A percentile compares a stretch with the other conserved stretches of the same genome.
These are phyloP conservation scores for Aspergillus texensis DNA, from an alignment of 2,329 filamentous ascomycete species.

Conservation along the genomic window DNA sequence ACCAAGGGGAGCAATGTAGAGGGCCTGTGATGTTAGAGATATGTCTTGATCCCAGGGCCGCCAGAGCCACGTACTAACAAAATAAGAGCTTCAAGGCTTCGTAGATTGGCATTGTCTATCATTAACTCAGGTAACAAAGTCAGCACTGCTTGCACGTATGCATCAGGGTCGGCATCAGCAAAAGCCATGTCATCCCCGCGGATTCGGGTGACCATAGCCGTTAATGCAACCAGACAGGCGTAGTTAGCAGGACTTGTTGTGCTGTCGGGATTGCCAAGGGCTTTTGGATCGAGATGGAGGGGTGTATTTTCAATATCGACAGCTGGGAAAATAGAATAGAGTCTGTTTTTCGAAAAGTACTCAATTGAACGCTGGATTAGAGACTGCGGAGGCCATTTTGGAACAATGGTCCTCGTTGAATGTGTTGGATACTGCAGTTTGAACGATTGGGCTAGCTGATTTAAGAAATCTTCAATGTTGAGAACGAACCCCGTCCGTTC, in stretches of 20 bases:
- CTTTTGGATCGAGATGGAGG: conserved; percentile 2
- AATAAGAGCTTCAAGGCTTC: conserved; percentile 22
- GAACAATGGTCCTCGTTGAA: conserved; percentile 5
- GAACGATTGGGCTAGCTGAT: conserved; percentile 18
- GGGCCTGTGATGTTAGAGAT: conserved; percentile 12
- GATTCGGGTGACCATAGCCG: conserved; percentile 28
- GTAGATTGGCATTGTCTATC: conserved; percentile 22
- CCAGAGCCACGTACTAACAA: conserved; percentile 21
- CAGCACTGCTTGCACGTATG: conserved; percentile 25
- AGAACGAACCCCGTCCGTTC: conserved; percentile 20
- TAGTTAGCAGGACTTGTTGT: conserved; percentile 14
- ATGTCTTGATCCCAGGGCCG: no score
- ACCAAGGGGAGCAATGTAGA: conserved; percentile 25
- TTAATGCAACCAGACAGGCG: conserved; percentile 27
- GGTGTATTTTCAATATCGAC: conserved; percentile 14
- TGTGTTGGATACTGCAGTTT: conserved; percentile 7
- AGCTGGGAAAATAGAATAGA: conserved; percentile 30
- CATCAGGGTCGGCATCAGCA: conserved; percentile 23
- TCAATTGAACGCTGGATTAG: conserved; percentile 24
- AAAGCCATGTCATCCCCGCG: conserved; percentile 25
- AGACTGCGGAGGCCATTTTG: conserved; percentile 21
- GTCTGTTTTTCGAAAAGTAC: conserved; percentile 21
- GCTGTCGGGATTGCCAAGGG: conserved; percentile 14
- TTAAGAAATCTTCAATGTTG: conserved; percentile 25
- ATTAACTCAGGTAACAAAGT: conserved; percentile 24